Evolutionary conservation across 495 filamentous ascomycete genomes (phyloP), one percentile per base, ranked within the genome.

Genomic region (Parmelia sp.): DNA sequence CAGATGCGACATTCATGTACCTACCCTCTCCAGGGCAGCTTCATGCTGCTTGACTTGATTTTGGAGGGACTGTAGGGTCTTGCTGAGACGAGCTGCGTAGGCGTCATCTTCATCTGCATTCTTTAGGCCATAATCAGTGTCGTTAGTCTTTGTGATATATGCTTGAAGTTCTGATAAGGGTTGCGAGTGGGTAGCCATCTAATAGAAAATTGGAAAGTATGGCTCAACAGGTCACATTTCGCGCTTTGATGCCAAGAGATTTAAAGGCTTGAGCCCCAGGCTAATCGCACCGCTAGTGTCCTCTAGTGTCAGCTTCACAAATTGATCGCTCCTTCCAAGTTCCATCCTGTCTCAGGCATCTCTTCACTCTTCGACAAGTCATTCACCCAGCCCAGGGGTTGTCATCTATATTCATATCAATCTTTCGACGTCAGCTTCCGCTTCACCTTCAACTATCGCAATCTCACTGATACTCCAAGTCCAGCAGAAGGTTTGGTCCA

Each of bases 1-100:
- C 27, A 60, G 27, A 1, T 10, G 29, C 21, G 57, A 73, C 60
- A 71, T 67, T 42, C 57, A 65, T 45, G 59, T 42, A 25, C 66
- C 21, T 69, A 83, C 84, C 74, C 79, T 74, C 61, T 81, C 79
- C 51, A 93, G 68, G 21, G 82, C 80, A 68, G 82, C 79, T 71
- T 89, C 83, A 64, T 89, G 84, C 66, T 86, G 82, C 60, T 77
- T 80, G 27, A 91, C 85, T 71, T 80, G 82, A 29, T 78, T 78
- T 72, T 88, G 83, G 4, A 92, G 81, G 62, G 84, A 81, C 64
- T 79, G 77, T 40, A 92, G 58, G 1, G 89, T 90, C 10, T 79
- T 78, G 60, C 89, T 84, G 21, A 94, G 72, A 69, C 83, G 83
- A 56, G 66, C 73, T 42, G 75, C 72, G 67, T 81, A 81, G 39